Base-by-base conservation (phyloP, 257 asterid genomes). In the Haberlea rhodopensis region DNA sequence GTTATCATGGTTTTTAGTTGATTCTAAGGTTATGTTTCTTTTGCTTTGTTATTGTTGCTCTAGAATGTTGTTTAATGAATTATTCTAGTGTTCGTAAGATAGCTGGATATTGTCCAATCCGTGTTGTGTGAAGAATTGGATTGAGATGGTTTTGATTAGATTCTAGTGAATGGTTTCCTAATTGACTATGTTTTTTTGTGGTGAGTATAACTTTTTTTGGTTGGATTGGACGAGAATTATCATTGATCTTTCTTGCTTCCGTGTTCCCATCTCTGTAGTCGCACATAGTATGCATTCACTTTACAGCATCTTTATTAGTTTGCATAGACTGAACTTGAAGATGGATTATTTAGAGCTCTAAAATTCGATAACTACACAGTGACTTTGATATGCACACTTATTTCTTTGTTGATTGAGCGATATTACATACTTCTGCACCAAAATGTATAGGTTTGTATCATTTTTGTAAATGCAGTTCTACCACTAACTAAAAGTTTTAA, bases 401-500 rank as follows among this genome's bases (percentile, higher is more conserved):
- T n/a, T n/a, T n/a, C n/a, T n/a, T n/a, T n/a, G n/a, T n/a, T n/a
- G n/a, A n/a, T n/a, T n/a, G n/a, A n/a, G n/a, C n/a, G n/a, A n/a
- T n/a, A n/a, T n/a, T n/a, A n/a, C n/a, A 13, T 15, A n/a, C n/a
- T n/a, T n/a, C n/a, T 13, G 20, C n/a, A n/a, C n/a, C n/a, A n/a
- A n/a, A n/a, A n/a, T n/a, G n/a, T n/a, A n/a, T n/a, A n/a, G n/a
- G n/a, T n/a, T n/a, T n/a, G n/a, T n/a, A n/a, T n/a, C n/a, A n/a
- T n/a, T n/a, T n/a, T n/a, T 48, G 45, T 25, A 7, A 25, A 27
- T 40, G 45, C 23, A 22, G 26, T 55, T 3, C 16, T 28, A 56
- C 34, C 3, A 9, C 9, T 18, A 63, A 6, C 53, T 75, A n/a
- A n/a, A 72, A 63, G 15, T 3, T 45, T 62, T 67, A 13, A 34